A percentile compares a stretch with the other conserved stretches of the same genome.
Evolutionary conservation across 2,329 filamentous ascomycete genomes (phyloP).

Genomic region (Nothophaeocryptopus gaeumannii): DNA sequence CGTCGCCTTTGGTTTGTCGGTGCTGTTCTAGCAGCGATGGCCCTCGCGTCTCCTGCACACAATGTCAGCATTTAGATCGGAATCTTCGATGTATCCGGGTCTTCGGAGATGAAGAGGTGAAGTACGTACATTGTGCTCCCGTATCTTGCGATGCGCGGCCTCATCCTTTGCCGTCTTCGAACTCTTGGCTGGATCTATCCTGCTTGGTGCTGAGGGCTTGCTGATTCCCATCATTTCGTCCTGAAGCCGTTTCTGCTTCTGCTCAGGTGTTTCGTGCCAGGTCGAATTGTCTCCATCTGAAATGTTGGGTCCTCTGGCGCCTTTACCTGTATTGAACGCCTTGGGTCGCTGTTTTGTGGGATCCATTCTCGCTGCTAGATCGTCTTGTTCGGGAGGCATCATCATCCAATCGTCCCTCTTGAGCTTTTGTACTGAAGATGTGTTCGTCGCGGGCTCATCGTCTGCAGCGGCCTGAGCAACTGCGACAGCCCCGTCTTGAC

Average conservation of each 20-base stretch:
- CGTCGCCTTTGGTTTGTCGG: conserved; percentile 50
- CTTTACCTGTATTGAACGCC: conserved; percentile 74
- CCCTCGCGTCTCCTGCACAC: conserved; percentile 43
- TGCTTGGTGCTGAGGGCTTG: conserved; percentile 37
- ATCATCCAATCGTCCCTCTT: conserved; percentile 70
- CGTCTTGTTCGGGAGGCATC: conserved; percentile 50
- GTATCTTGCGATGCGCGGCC: conserved; percentile 43
- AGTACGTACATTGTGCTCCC: conserved; percentile 60
- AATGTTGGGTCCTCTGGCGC: conserved; percentile 46
- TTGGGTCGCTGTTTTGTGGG: conserved; percentile 79
- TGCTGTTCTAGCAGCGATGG: conserved; percentile 50
- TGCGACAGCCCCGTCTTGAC: conserved; percentile 9
- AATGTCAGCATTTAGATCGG: neutral
- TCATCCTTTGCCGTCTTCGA: conserved; percentile 19
- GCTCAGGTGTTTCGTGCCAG: conserved; percentile 89
- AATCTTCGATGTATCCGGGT: neutral
- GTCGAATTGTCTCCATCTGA: conserved; percentile 53
- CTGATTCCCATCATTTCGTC: conserved; percentile 77
- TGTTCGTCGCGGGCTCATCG: conserved; percentile 29
- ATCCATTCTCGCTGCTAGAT: conserved; percentile 62
- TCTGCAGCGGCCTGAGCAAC: conserved; percentile 24
- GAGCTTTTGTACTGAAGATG: conserved; percentile 33
- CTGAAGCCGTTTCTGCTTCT: conserved; percentile 76
- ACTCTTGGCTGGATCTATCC: conserved; percentile 5
- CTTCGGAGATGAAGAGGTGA: conserved; percentile 39